Evolutionary conservation across 2,329 filamentous ascomycete species (phyloP), one percentile per base, ranked within the genome.

Genomic region (Fusarium metavorans): DNA sequence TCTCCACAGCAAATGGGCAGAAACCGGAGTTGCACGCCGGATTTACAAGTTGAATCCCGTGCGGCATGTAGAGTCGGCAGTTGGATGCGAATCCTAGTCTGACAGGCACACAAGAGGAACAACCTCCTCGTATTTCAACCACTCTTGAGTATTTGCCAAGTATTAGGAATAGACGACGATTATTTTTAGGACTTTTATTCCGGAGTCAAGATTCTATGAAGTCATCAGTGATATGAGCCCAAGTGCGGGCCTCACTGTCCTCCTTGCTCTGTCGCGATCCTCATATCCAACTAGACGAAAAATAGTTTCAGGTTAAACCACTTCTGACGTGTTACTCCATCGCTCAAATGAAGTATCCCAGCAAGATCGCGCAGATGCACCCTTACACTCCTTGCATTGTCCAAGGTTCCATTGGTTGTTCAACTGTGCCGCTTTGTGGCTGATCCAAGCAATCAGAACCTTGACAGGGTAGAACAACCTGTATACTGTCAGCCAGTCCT

Each of bases 401-500:
- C 67, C 64, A 74, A 25, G 56, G 39, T n/a, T 50, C 27, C 13
- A 56, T 27, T 7, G 20, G 14, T 30, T 48, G 71, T 14, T 57
- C n/a, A 30, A 32, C 11, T 25, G 35, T 61, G 16, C 14, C 62
- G 48, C 34, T 67, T 10, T 39, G 52, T 2, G 7, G 18, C 18
- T 58, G 25, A 4, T 14, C 69, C 52, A 70, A 52, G 43, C 68
- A 76, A 35, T 39, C 43, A 2, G 34, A 25, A 20, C 48, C 65
- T 6, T 68, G 25, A 4, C 68, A 74, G 0, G 75, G 70, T 27
- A 77, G 30, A 2, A 74, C 66, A 64, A 76, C 60, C 75, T 77
- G 23, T 16, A 4, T 30, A 18, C 9, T n/a, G 10, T 75, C n/a
- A 72, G 62, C 25, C 4, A 30, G 20, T 37, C 2, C 27, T 39